Base-by-base conservation (phyloP, 768 basidiomycete genomes). In the Leccinum barrowsii region DNA sequence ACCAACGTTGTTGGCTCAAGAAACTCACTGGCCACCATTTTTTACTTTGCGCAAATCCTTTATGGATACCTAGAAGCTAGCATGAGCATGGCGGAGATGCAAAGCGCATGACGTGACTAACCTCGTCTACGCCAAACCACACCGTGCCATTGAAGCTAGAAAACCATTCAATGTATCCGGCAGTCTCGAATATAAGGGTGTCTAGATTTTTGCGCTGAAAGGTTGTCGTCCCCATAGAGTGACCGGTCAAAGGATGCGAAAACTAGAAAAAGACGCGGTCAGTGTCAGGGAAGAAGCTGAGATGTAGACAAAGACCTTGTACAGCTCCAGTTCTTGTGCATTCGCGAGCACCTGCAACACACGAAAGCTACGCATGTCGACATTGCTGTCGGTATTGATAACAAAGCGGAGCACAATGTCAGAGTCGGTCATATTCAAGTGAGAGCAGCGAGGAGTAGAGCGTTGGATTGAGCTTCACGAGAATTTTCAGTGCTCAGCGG, bases 161-260 rank as follows among this genome's bases (percentile, higher is more conserved):
- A 44, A 70, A 68, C 83, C 83, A 85, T 51, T 81, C 78, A 56
- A 85, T 78, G 35, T 78, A 71, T 3, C 84, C 84, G 3, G 82
- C 82, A 17, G 75, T 75, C 65, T 85, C 83, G 62, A 80, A 83
- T 19, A 74, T 63, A 15, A 67, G 54, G 1, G 79, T 82, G 7
- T 63, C 64, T 11, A 74, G 52, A 63, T 84, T 83, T 61, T 75
- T 79, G 52, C 83, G 77, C 56, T 77, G 75, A 55, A 80, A 81
- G 4, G 77, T 77, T 5, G 82, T 84, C 11, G 73, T 74, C 1
- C 79, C 77, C 17, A 59, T 71, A 37, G 69, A 67, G 34, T 74
- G 65, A 32, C 80, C 79, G 5, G 79, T 80, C 12, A 75, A 65
- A 0, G 82, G 78, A 58, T 80, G 79, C 56, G 73, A 71, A 60